phyloP scores from a whole-genome alignment of 371 early-diverging fungal genomes.

The Circinella minor region DNA sequence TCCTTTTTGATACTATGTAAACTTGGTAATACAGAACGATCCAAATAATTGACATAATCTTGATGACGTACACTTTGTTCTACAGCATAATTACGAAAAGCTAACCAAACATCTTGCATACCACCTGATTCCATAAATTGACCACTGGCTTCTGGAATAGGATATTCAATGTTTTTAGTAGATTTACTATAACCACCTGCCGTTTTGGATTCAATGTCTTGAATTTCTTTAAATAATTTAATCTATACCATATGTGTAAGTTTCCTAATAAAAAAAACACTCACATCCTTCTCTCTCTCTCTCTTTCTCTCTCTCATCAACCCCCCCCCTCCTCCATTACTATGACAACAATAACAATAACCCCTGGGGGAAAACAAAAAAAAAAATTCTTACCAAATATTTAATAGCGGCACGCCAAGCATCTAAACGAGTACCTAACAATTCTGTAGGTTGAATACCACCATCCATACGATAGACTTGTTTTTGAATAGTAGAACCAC shows the following conservation, averaged over 20 bases:
- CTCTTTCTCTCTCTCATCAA: no score
- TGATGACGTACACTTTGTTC: constrained; percentile 47
- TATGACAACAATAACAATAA: no score
- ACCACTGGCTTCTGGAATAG: constrained; percentile 33
- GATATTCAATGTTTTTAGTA: constrained; percentile 26
- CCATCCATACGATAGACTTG: constrained; percentile 45
- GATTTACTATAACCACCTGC: constrained; percentile 34
- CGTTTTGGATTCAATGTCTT: constrained; percentile 30
- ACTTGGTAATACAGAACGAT: constrained; percentile 38
- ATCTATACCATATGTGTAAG: constrained; percentile 21
- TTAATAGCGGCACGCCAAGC: constrained; percentile 46
- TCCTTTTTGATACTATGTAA: constrained; percentile 44
- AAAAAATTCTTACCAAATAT: constrained; percentile 30
- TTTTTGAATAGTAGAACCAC: constrained; percentile 28
- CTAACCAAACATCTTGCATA: constrained; percentile 49
- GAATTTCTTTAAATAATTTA: constrained; percentile 36
- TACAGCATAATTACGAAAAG: constrained; percentile 41
- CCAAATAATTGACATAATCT: constrained; percentile 40
- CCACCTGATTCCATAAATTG: constrained; percentile 49
- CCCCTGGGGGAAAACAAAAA: not conserved
- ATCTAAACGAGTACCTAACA: constrained; percentile 33
- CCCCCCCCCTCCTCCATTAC: no score
- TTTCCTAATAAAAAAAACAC: not conserved
- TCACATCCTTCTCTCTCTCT: not conserved
- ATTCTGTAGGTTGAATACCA: constrained; percentile 47